Conservation (phyloP, 2,329 filamentous ascomycete species). For the Fusarium armeniacum region DNA sequence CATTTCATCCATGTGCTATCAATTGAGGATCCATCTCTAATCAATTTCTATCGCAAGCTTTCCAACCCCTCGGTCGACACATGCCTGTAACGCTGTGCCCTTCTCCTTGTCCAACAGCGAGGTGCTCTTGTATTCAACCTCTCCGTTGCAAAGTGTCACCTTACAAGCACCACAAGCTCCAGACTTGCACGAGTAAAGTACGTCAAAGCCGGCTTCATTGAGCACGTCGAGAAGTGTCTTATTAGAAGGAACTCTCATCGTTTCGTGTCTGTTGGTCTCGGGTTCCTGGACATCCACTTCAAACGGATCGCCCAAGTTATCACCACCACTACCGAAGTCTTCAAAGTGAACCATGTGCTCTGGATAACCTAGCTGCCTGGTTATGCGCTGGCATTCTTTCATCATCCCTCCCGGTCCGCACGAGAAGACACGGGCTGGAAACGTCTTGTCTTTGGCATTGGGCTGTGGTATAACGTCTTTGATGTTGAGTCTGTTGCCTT, state of each 20-base stretch:
- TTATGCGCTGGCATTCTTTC: neutral
- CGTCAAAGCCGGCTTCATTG: neutral
- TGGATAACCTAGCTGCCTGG: neutral
- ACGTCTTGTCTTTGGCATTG: neutral
- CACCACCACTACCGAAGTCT: neutral
- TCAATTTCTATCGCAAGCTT: neutral
- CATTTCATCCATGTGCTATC: too few species aligned
- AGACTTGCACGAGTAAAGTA: neutral
- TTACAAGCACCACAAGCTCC: neutral
- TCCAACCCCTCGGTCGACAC: neutral
- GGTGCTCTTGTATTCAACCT: neutral
- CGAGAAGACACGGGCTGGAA: neutral
- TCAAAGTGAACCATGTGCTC: neutral
- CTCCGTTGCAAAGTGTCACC: neutral
- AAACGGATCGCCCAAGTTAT: neutral
- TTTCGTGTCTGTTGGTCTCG: neutral
- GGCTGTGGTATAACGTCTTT: neutral
- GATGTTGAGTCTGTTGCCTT: neutral
- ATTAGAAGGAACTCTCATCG: neutral
- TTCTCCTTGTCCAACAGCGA: neutral
- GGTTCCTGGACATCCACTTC: neutral
- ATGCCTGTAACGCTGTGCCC: neutral
- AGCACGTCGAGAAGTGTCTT: neutral
- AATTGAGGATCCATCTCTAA: fast-evolving
- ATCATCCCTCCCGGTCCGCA: neutral